phyloP scores from a whole-genome alignment of 805 yeast genomes.

The Candida schatavii region DNA sequence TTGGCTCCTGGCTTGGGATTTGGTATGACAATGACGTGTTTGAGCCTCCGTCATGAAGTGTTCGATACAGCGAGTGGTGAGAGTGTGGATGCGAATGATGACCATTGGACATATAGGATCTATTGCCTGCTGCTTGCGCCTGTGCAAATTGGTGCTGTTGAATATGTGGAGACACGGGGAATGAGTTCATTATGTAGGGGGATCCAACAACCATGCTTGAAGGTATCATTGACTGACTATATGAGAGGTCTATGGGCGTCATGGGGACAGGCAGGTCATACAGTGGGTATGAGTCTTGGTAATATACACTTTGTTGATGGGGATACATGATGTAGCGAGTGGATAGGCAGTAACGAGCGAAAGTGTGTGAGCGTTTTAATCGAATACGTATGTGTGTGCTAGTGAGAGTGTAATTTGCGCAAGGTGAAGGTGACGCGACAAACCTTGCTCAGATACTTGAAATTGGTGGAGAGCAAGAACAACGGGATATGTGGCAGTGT shows the following conservation, averaged over 20 bases:
- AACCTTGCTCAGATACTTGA: too few relatives aligned
- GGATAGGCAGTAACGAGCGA: too few relatives aligned
- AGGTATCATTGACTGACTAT: constrained; percentile 62
- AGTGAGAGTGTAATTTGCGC: too few relatives aligned
- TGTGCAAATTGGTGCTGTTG: constrained; percentile 13
- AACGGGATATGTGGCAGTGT: too few relatives aligned
- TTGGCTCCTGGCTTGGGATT: constrained; percentile 9
- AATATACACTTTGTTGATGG: constrained; percentile 3
- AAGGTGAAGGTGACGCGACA: too few relatives aligned
- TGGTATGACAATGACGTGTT: neutral
- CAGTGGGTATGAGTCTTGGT: neutral
- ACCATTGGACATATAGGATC: constrained; percentile 7
- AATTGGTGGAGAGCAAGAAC: too few relatives aligned
- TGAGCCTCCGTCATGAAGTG: neutral
- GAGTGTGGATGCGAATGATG: constrained; percentile 3
- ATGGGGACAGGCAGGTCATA: constrained; percentile 9
- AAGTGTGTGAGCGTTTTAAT: too few relatives aligned
- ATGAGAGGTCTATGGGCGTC: constrained; percentile 59
- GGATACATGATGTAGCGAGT: constrained; percentile 5
- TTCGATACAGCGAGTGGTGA: constrained; percentile 1
- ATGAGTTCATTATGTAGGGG: constrained; percentile 37
- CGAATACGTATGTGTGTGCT: too few relatives aligned
- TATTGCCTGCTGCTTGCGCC: constrained; percentile 3
- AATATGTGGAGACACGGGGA: constrained; percentile 33
- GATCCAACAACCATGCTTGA: constrained; percentile 58